Evolutionary conservation across 257 asterid genomes (phyloP), one percentile per base, ranked within the genome.

Genomic region (Avicennia marina): DNA sequence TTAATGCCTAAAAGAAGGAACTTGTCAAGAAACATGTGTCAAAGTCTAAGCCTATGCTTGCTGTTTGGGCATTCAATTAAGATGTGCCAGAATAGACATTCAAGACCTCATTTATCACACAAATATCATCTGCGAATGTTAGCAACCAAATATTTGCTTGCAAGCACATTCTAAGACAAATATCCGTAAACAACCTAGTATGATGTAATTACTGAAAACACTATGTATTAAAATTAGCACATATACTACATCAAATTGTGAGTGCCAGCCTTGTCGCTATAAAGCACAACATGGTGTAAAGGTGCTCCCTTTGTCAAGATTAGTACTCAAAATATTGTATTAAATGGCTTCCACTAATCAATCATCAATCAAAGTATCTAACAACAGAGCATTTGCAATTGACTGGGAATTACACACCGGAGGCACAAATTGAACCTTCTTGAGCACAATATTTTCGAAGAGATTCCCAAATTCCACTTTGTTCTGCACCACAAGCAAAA

Each of bases 401-500:
- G 13, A 11, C 3, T 5, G 2, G 41, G 3, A 29, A 29, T 1
- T 49, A 71, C 95, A 75, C 70, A 84, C 94, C 34, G 81, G 90
- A 62, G 77, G 76, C 55, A 58, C 75, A 70, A 74, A 71, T 40
- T 47, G 75, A 63, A 20, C 64, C 73, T 86, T 84, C 84, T 77
- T 83, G 6, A 80, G 22, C 61, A 58, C 33, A 66, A 80, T 61
- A 64, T 63, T 78, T 34, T 71, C 69, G 43, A 78, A 80, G 24
- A 56, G 39, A 21, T 67, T 54, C 39, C 72, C 87, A 33, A 80
- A 59, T 0, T 67, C 76, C 52, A 62, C 85, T 67, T 75, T 84
- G 75, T 65, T 73, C 98, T 89, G 86, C 82, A 69, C 51, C 39
- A 60, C 24, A 40, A n/a, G n/a, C n/a, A n/a, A n/a, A n/a, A n/a